Evolutionary conservation across 225 moss, liverwort and hornwort genomes (phyloP).

Genomic region (Antitrichia curtipendula): DNA sequence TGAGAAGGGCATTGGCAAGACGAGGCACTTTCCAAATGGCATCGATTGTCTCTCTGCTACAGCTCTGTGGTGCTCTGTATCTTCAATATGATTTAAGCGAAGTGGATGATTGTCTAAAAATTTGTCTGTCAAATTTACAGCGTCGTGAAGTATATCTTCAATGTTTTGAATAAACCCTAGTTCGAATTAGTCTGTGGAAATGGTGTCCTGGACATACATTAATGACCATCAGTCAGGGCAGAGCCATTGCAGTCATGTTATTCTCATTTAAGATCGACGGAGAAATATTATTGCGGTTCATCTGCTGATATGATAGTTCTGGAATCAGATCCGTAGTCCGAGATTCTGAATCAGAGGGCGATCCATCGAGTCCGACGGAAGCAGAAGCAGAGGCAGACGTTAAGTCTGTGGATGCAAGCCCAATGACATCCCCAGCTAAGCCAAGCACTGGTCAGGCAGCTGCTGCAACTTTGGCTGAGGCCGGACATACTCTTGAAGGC

Average conservation of each 20-base stretch:
- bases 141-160: background rate
- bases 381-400: conserved; percentile 18
- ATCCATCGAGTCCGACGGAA: conserved; percentile 28
- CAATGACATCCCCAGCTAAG: conserved; percentile 35
- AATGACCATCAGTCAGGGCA: background rate
- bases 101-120: background rate
- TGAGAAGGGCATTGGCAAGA: background rate
- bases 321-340: conserved; percentile 44
- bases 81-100: background rate
- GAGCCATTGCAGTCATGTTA: background rate
- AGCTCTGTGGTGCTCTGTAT: background rate
- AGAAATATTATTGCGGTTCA: background rate
- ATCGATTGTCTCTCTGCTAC: background rate
- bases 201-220: background rate
- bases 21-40: background rate
- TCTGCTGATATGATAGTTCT: background rate
- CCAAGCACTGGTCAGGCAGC: conserved; percentile 84
- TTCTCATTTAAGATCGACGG: background rate
- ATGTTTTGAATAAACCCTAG: background rate
- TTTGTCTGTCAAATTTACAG: background rate
- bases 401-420: conserved; percentile 34
- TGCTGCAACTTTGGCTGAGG: conserved; percentile 90
- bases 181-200: background rate
- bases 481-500: conserved; percentile 82
- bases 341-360: conserved; percentile 58